Evolutionary conservation across 129 eudicot species (phyloP), one percentile per base, ranked within the genome.

Genomic region (Tanacetum coccineum): DNA sequence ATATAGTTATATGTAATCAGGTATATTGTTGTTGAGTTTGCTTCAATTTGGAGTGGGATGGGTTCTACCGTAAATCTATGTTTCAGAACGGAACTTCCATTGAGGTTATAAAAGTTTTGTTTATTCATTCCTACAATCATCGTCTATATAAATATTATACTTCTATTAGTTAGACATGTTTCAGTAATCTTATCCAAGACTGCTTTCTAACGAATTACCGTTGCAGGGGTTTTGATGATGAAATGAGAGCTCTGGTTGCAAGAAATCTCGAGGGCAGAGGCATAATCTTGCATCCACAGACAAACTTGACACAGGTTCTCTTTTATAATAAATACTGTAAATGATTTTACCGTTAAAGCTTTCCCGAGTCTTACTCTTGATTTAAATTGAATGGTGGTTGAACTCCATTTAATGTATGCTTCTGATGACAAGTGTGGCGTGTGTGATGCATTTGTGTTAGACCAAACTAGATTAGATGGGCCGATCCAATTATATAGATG

Each of bases 31-130:
- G 98, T 88, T 76, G 98, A 93, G 76, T 93, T 93, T 86, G 98
- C 98, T 83, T 93, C 98, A 58, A 93, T 93, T 73, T 93, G 98
- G 98, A 89, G 95, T 70, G 98, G 98, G 68, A 93, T 88, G 96
- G 98, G 92, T 1, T 79, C 95, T 32, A 76, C 87, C 8, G 98
- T 93, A 28, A 86, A 93, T 70, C 76, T 93, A 36, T 84, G 69
- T 56, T 93, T 83, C 87, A 86, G 98, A 68, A 86, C 75, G 81
- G 96, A 93, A 72, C 96, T 93, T 77, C 98, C 96, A 3, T 78
- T 93, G 62, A 93, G 98, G 96, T 93, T 58, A 67, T 46, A 58
- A 10, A 51, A 47, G 44, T 21, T 30, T n/a, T n/a, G 39, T 71
- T 53, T 45, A 22, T 44, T 42, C 50, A 4, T 9, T 9, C 39